Percentiles rank a stretch among this genome's conserved stretches.
These are phyloP conservation scores for Lachnellula occidentalis DNA, from an alignment of 2,329 filamentous ascomycete genomes.

Conservation along the genomic window DNA sequence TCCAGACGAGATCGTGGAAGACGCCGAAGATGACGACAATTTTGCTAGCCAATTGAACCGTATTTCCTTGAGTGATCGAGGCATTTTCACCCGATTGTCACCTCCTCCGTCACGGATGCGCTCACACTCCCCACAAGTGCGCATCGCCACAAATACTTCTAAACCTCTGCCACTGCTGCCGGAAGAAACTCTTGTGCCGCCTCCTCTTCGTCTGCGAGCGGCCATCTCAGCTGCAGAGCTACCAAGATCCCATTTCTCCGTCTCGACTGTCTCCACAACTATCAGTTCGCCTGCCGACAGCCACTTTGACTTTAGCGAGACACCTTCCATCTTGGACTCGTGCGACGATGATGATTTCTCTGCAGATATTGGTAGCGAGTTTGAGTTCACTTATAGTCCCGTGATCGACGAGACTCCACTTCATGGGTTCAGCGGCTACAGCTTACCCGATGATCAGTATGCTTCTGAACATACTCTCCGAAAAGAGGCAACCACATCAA, in stretches of 20 bases:
- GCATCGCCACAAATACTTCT: conserved; percentile 8
- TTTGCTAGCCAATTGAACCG: conserved; percentile 42
- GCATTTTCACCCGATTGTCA: conserved; percentile 23
- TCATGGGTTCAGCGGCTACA: conserved; percentile 19
- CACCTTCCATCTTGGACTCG: conserved; percentile 16
- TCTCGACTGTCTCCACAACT: conserved; percentile 25
- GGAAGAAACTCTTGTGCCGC: conserved; percentile 14
- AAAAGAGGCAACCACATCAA: conserved; percentile 8
- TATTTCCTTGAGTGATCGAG: conserved; percentile 16
- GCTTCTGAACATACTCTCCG: conserved; percentile 16
- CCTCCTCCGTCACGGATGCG: conserved; percentile 20
- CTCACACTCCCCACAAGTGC: conserved; percentile 7
- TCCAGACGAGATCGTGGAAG: conserved; percentile 44
- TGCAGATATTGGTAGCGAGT: conserved; percentile 20
- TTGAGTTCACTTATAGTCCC: conserved; percentile 23
- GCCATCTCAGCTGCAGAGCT: conserved; percentile 16
- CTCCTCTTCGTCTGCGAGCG: conserved; percentile 16
- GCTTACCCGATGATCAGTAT: conserved; percentile 19
- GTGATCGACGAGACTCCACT: conserved; percentile 8
- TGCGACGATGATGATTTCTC: conserved; percentile 22
- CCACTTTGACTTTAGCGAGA: conserved; percentile 22
- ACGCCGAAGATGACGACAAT: conserved; percentile 55
- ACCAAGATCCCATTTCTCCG: conserved; percentile 28
- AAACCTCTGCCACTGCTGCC: conserved; percentile 29
- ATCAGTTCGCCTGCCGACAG: conserved; percentile 23